These are phyloP conservation scores for Daldinia loculata DNA, from an alignment of 495 filamentous ascomycete genomes.

Conservation along the genomic window DNA sequence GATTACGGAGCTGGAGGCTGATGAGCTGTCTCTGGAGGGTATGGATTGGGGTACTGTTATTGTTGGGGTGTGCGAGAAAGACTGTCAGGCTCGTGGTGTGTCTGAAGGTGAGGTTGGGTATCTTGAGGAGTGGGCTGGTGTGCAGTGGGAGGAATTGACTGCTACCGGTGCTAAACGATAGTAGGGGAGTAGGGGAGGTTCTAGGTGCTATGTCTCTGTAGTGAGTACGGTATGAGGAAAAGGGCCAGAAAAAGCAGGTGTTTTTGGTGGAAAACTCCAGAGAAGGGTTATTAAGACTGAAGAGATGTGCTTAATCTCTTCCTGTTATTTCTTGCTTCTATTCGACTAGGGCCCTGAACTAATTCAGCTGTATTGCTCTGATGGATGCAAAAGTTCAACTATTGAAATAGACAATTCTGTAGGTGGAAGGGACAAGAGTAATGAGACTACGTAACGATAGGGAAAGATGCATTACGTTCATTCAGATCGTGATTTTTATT, in stretches of 20 bases:
- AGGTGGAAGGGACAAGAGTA: background rate
- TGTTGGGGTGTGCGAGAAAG: slow-evolving; percentile 78
- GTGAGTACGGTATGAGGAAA: background rate
- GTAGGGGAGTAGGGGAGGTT: background rate
- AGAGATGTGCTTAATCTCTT: background rate
- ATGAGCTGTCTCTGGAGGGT: slow-evolving; percentile 79
- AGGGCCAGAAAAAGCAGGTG: background rate
- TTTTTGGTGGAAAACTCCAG: background rate
- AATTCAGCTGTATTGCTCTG: background rate
- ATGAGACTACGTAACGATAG: background rate
- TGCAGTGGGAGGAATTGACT: slow-evolving; percentile 90
- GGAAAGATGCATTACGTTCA: background rate
- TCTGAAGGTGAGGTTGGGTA: slow-evolving; percentile 66
- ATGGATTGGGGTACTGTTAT: slow-evolving; percentile 99
- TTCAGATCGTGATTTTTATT: slow-evolving; percentile 35
- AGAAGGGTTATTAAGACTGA: too few relatives aligned
- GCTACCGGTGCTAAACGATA: slow-evolving; percentile 21
- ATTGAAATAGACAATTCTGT: background rate
- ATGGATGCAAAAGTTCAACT: background rate
- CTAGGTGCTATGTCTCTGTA: background rate
- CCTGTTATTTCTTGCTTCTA: background rate
- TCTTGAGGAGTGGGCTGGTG: slow-evolving; percentile 93
- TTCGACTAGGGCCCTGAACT: background rate
- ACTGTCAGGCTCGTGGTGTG: slow-evolving; percentile 68
- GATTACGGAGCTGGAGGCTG: slow-evolving; percentile 86